Conservation (phyloP, 805 yeast species). For the Hanseniaspora pseudoguilliermondii region DNA sequence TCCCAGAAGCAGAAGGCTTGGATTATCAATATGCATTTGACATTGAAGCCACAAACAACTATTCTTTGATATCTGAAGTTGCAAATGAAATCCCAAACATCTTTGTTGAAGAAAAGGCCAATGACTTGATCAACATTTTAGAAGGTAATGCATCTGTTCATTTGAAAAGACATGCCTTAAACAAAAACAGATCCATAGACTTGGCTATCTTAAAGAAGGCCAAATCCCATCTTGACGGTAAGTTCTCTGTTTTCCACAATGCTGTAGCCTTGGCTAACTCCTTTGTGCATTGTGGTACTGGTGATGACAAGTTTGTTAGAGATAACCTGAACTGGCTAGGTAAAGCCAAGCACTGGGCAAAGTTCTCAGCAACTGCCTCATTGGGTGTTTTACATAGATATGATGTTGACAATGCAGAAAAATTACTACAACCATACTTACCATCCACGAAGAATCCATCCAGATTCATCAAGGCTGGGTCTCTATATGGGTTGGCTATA, state of each 20-base stretch:
- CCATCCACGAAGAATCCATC: conserved; percentile 62
- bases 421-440: conserved; percentile 76
- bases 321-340: conserved; percentile 90
- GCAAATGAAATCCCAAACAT: conserved; percentile 22
- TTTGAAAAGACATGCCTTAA: conserved; percentile 73
- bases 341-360: conserved; percentile 97
- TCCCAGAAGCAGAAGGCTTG: conserved; percentile 33
- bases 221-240: conserved; percentile 71
- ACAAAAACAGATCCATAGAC: conserved; percentile 80
- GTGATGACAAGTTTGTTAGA: conserved; percentile 85
- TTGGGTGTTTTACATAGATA: conserved; percentile 95
- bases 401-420: conserved; percentile 78
- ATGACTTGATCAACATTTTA: conserved; percentile 41
- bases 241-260: conserved; percentile 86
- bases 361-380: conserved; percentile 95
- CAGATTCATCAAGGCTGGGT: conserved; percentile 89
- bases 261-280: conserved; percentile 94
- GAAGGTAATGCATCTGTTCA: conserved; percentile 93
- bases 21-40: conserved; percentile 95
- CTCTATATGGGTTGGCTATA: conserved; percentile 82
- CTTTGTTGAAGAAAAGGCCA: not conserved
- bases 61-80: conserved; percentile 29
- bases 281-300: conserved; percentile 89
- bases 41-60: conserved; percentile 40
- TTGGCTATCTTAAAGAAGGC: conserved; percentile 67